phyloP scores from a whole-genome alignment of 2,329 filamentous ascomycete species.

The Onygenales sp. region DNA sequence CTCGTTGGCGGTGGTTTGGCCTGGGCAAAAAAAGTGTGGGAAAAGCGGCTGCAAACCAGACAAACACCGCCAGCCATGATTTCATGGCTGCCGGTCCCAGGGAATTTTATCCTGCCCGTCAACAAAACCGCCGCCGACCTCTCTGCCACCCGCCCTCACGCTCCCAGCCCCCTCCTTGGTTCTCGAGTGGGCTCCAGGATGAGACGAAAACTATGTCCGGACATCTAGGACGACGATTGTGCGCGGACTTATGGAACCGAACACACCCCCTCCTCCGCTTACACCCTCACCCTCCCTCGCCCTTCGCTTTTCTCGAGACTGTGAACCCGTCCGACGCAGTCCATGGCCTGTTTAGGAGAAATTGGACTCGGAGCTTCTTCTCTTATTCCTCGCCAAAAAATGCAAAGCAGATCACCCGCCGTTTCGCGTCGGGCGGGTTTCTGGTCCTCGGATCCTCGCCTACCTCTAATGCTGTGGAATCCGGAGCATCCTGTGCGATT shows the following conservation, averaged over 20 bases:
- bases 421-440: slow-evolving; percentile 47
- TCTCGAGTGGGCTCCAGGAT: slow-evolving; percentile 27
- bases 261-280: slow-evolving; percentile 24
- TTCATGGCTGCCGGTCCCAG: slow-evolving; percentile 14
- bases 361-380: slow-evolving; percentile 8
- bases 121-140: slow-evolving; percentile 2
- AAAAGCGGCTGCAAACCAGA: slow-evolving; percentile 24
- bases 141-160: too few relatives aligned
- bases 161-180: background rate
- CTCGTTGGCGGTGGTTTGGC: background rate
- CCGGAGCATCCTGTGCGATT: slow-evolving; percentile 23
- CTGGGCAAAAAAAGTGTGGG: slow-evolving; percentile 14
- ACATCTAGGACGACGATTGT: slow-evolving; percentile 38
- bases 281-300: slow-evolving; percentile 13
- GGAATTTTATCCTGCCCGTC: background rate
- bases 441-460: slow-evolving; percentile 39
- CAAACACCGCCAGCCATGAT: slow-evolving; percentile 22
- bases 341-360: slow-evolving; percentile 11
- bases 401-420: slow-evolving; percentile 37
- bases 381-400: slow-evolving; percentile 17
- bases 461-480: slow-evolving; percentile 23
- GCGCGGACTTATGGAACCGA: slow-evolving; percentile 28
- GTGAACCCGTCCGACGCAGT: slow-evolving; percentile 9
- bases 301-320: slow-evolving; percentile 6
- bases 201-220: slow-evolving; percentile 37